Conservation (phyloP, 306 rosid genomes). For the Trifolium subterraneum region DNA sequence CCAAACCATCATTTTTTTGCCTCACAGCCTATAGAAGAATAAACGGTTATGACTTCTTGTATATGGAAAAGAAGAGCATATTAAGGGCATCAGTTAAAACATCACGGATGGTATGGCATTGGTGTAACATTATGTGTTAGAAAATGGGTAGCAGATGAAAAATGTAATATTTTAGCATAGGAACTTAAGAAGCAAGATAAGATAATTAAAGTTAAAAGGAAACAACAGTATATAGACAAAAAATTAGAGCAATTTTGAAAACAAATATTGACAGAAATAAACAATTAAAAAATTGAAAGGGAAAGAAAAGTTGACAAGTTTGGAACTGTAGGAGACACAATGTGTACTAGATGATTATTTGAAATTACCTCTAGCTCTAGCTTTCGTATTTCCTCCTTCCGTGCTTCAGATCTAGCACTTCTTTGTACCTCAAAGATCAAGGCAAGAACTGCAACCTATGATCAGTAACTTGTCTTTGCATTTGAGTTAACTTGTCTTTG, state of each 20-base stretch:
- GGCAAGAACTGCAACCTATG: constrained; percentile 80
- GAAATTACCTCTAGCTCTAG: constrained; percentile 77
- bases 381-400: constrained; percentile 85
- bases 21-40: constrained; percentile 61
- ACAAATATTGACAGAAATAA: constrained; percentile 5
- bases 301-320: no score
- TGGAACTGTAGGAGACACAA: constrained; percentile 7
- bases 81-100: not conserved
- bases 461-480: constrained; percentile 10
- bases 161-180: not conserved
- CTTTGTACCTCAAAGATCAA: constrained; percentile 90
- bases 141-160: constrained; percentile 30
- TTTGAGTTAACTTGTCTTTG: not conserved
- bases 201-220: not conserved
- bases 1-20: constrained; percentile 66
- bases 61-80: not conserved
- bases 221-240: constrained; percentile 10
- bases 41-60: constrained; percentile 24
- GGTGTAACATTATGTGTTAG: not conserved
- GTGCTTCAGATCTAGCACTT: constrained; percentile 89
- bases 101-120: not conserved
- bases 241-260: constrained; percentile 26
- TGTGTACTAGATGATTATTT: constrained; percentile 7
- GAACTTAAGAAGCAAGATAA: constrained; percentile 24
- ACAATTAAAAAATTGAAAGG: no score